These are phyloP conservation scores for Cyberlindnera veronae DNA, from an alignment of 805 yeast genomes.

Conservation along the genomic window DNA sequence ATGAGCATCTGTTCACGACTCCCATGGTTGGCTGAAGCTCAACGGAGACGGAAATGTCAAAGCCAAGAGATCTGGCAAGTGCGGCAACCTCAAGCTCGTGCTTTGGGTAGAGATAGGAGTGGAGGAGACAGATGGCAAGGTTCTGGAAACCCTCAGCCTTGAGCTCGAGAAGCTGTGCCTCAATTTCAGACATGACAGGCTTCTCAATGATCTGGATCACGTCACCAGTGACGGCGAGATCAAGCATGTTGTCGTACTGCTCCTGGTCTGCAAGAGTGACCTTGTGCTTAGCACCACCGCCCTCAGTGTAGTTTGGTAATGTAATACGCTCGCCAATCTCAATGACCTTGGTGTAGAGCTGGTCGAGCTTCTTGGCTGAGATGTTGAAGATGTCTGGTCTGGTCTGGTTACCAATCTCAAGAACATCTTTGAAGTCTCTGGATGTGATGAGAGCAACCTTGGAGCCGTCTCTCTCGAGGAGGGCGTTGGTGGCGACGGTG, in stretches of 20 bases:
- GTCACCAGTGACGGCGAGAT: constrained; percentile 66
- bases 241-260: constrained; percentile 27
- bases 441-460: constrained; percentile 82
- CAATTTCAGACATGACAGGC: constrained; percentile 46
- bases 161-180: constrained; percentile 38
- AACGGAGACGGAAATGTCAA: constrained; percentile 64
- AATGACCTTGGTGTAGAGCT: constrained; percentile 68
- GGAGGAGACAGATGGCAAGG: constrained; percentile 67
- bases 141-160: constrained; percentile 60
- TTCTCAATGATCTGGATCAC: constrained; percentile 50
- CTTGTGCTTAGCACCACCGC: too few relatives aligned
- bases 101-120: constrained; percentile 66
- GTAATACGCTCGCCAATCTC: constrained; percentile 92
- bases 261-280: too few relatives aligned
- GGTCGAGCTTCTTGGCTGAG: constrained; percentile 65
- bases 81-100: constrained; percentile 61
- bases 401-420: constrained; percentile 85
- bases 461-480: constrained; percentile 90
- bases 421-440: constrained; percentile 80
- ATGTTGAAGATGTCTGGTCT: constrained; percentile 88
- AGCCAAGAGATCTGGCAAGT: constrained; percentile 66
- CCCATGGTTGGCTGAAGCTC: constrained; percentile 77
- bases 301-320: constrained; percentile 74
- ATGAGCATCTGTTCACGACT: constrained; percentile 68
- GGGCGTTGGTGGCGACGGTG: constrained; percentile 93